Conservation (phyloP, 768 basidiomycete genomes). For the Boletales sp. region DNA sequence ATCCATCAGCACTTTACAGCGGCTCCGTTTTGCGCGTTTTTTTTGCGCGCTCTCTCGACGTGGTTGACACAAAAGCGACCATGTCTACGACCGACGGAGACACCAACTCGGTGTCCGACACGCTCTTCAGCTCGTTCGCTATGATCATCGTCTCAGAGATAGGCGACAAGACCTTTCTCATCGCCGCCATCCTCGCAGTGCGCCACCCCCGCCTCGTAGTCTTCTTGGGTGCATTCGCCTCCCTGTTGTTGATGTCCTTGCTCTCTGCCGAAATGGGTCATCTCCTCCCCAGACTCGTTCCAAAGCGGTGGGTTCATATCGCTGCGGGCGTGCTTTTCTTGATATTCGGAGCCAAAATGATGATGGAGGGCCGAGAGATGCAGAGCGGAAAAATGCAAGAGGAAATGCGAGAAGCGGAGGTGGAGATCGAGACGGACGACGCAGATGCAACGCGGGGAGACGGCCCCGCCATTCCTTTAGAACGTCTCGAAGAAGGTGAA, state of each 20-base stretch:
- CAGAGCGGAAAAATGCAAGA: slow-evolving; percentile 79
- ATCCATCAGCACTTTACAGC: background rate
- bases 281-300: slow-evolving; percentile 80
- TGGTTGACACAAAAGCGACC: slow-evolving; percentile 1
- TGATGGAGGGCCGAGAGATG: slow-evolving; percentile 83
- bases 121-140: slow-evolving; percentile 72
- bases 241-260: slow-evolving; percentile 89
- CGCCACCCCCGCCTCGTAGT: slow-evolving; percentile 84
- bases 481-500: slow-evolving; percentile 72
- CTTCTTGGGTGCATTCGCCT: slow-evolving; percentile 84
- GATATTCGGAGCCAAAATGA: slow-evolving; percentile 87
- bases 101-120: slow-evolving; percentile 31
- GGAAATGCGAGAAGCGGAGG: slow-evolving; percentile 94
- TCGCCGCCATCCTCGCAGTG: slow-evolving; percentile 90
- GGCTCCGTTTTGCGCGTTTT: slow-evolving; percentile 1
- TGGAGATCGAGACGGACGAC: slow-evolving; percentile 87
- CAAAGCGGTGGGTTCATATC: slow-evolving; percentile 61
- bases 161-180: slow-evolving; percentile 92
- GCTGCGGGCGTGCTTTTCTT: slow-evolving; percentile 82
- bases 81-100: slow-evolving; percentile 19
- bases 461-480: slow-evolving; percentile 56
- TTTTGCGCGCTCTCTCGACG: background rate
- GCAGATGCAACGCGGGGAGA: slow-evolving; percentile 34
- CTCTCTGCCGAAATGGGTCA: slow-evolving; percentile 93
- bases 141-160: slow-evolving; percentile 95